phyloP scores from a whole-genome alignment of 306 rosid genomes.

The Geum urbanum region DNA sequence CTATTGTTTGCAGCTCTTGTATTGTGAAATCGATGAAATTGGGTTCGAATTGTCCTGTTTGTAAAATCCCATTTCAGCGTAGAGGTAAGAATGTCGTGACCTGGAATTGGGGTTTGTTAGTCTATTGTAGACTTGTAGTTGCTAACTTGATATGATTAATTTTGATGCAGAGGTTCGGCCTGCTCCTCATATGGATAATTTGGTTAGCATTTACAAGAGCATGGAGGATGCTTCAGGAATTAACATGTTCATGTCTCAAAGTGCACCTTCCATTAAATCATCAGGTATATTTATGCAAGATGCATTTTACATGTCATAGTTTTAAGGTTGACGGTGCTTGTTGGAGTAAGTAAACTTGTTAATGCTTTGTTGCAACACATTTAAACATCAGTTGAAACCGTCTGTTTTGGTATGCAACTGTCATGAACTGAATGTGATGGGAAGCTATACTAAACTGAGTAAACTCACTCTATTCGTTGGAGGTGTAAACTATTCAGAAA shows the following conservation, averaged over 20 bases:
- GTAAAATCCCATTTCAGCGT: too few relatives aligned
- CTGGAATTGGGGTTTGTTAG: constrained; percentile 2
- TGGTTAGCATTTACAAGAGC: constrained; percentile 79
- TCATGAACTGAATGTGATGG: background rate
- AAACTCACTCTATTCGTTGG: background rate
- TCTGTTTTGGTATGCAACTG: background rate
- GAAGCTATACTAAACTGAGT: background rate
- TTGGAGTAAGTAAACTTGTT: background rate
- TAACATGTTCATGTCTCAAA: constrained; percentile 64
- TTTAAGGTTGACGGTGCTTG: background rate
- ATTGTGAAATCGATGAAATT: constrained; percentile 71
- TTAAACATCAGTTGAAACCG: background rate
- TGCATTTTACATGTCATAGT: background rate
- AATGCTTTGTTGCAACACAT: background rate
- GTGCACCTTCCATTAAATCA: constrained; percentile 34
- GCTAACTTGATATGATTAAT: background rate
- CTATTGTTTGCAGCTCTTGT: constrained; percentile 44
- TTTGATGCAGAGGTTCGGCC: constrained; percentile 67
- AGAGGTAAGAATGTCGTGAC: constrained; percentile 1
- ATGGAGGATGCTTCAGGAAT: constrained; percentile 49
- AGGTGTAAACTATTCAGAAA: background rate
- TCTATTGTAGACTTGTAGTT: background rate
- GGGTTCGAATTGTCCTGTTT: constrained; percentile 18
- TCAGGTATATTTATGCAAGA: constrained; percentile 42
- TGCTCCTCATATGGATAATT: constrained; percentile 81